Evolutionary conservation across 2,329 filamentous ascomycete genomes (phyloP).

Genomic region (Sclerotinia spermophila): DNA sequence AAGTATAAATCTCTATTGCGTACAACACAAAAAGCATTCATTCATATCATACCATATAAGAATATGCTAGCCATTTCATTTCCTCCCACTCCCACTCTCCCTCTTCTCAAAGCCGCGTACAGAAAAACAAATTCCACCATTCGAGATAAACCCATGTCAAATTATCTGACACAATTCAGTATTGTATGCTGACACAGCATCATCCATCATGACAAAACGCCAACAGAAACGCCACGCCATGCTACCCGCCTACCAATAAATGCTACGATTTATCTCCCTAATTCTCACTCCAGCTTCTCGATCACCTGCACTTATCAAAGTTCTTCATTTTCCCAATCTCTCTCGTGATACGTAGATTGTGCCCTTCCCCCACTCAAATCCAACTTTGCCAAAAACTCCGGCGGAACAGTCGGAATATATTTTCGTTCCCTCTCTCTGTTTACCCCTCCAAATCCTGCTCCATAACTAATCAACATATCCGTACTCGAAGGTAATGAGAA

Average conservation of each 20-base stretch:
- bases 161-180: background rate
- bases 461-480: conserved; percentile 95
- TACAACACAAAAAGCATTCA: background rate
- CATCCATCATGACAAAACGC: conserved; percentile 3
- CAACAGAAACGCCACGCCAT: conserved; percentile 18
- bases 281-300: background rate
- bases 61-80: background rate
- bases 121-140: background rate
- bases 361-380: conserved; percentile 53
- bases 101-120: background rate
- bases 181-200: background rate
- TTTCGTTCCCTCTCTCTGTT: conserved; percentile 90
- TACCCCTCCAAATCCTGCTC: conserved; percentile 87
- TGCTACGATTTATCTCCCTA: conserved; percentile 14
- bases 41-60: background rate
- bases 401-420: conserved; percentile 92
- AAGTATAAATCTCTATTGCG: background rate
- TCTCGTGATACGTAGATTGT: conserved; percentile 57
- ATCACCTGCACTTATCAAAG: conserved; percentile 22
- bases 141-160: background rate
- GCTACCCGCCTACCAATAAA: conserved; percentile 8
- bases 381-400: conserved; percentile 86
- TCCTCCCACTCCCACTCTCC: background rate
- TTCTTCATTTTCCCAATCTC: conserved; percentile 66
- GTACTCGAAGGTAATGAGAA: conserved; percentile 95